Conservation (phyloP, 164 flowering plant genomes). For the Houttuynia cordata region DNA sequence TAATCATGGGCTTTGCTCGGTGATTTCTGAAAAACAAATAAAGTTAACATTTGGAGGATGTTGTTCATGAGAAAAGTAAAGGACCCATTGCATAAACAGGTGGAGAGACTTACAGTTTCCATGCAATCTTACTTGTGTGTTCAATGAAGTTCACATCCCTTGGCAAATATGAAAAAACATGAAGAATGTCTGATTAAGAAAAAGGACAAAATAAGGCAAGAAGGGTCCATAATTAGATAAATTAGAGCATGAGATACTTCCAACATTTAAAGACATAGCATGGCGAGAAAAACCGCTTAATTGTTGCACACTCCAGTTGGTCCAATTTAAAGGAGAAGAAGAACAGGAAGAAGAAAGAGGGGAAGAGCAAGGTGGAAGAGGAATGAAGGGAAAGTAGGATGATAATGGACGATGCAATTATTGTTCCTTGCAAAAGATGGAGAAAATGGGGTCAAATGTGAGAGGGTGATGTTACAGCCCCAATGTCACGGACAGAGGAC, state of each 20-base stretch:
- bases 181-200: slow-evolving; percentile 56
- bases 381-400: too few relatives aligned
- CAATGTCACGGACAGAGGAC: too few relatives aligned
- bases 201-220: slow-evolving; percentile 1
- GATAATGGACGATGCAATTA: too few relatives aligned
- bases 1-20: slow-evolving; percentile 67
- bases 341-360: too few relatives aligned
- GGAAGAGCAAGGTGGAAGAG: too few relatives aligned
- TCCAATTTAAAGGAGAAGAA: too few relatives aligned
- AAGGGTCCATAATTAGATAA: not conserved
- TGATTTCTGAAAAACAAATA: slow-evolving; percentile 33
- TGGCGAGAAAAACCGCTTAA: not conserved
- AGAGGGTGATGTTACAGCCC: too few relatives aligned
- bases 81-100: not conserved
- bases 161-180: slow-evolving; percentile 74
- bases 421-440: too few relatives aligned
- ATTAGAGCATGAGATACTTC: not conserved
- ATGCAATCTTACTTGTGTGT: slow-evolving; percentile 71
- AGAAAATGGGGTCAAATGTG: too few relatives aligned
- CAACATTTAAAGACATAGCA: not conserved
- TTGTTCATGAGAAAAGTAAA: slow-evolving; percentile 1
- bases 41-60: not conserved
- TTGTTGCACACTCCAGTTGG: too few relatives aligned
- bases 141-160: slow-evolving; percentile 82
- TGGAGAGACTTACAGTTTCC: slow-evolving; percentile 81